A percentile compares a stretch with the other conserved stretches of the same genome.
These are phyloP conservation scores for Phoma sp. DNA, from an alignment of 2,329 filamentous ascomycete species.

Conservation along the genomic window DNA sequence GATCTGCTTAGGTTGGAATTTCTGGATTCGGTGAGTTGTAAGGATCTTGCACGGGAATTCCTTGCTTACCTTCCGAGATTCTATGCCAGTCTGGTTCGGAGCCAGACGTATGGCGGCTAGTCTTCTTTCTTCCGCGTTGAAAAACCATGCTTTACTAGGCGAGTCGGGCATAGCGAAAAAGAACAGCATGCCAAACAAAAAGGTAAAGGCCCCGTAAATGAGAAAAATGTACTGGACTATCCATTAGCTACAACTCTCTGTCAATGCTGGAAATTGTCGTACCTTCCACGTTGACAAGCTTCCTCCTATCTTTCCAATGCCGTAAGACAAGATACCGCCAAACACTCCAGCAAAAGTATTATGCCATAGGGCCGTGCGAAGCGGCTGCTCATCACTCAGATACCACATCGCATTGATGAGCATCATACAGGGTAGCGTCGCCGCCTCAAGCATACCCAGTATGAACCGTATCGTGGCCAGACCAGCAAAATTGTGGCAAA, in stretches of 20 bases:
- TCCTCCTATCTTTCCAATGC: background rate
- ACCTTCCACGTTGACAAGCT: background rate
- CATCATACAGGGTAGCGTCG: background rate
- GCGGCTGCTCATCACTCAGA: background rate
- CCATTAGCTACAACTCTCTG: background rate
- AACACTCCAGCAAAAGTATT: constrained; percentile 5
- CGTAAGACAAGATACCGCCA: constrained; percentile 3
- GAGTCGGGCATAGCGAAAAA: constrained; percentile 3
- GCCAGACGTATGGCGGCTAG: background rate
- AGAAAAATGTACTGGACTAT: background rate
- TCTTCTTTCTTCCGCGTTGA: background rate
- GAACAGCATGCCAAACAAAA: background rate
- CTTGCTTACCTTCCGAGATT: background rate
- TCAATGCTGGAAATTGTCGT: background rate
- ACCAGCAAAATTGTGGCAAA: constrained; percentile 1
- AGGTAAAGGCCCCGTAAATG: background rate
- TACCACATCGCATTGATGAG: constrained; percentile 4
- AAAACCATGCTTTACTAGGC: background rate
- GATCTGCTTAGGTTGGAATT: background rate
- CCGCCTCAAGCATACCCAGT: background rate
- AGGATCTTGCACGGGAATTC: background rate
- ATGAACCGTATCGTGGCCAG: background rate
- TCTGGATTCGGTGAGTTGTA: background rate
- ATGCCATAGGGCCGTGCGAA: constrained; percentile 3
- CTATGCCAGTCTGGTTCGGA: background rate